phyloP scores from a whole-genome alignment of 306 rosid genomes.

The Parietaria judaica region DNA sequence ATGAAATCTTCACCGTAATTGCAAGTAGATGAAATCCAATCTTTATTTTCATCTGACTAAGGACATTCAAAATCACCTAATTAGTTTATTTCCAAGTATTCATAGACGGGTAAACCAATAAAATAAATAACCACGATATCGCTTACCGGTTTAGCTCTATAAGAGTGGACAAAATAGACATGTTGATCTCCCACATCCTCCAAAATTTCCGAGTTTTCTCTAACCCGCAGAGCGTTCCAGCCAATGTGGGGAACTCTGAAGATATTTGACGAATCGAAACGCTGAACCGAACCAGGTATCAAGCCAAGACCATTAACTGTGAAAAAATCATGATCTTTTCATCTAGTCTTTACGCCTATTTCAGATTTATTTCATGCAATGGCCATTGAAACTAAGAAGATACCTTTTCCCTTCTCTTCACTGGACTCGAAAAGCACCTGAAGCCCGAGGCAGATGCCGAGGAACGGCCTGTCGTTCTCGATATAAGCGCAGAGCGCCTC shows the following conservation, averaged over 20 bases:
- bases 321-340: slow-evolving; percentile 22
- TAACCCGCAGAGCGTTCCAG: slow-evolving; percentile 81
- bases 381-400: slow-evolving; percentile 14
- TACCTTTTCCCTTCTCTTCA: slow-evolving; percentile 86
- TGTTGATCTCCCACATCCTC: slow-evolving; percentile 73
- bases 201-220: slow-evolving; percentile 60
- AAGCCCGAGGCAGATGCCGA: slow-evolving; percentile 97
- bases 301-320: slow-evolving; percentile 92
- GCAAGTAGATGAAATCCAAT: slow-evolving; percentile 88
- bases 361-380: not conserved
- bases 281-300: slow-evolving; percentile 86
- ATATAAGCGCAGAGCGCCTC: slow-evolving; percentile 83
- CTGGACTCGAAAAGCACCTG: slow-evolving; percentile 92
- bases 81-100: slow-evolving; percentile 5
- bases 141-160: slow-evolving; percentile 71
- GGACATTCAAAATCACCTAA: slow-evolving; percentile 6
- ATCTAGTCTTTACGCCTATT: too few species aligned
- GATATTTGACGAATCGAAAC: slow-evolving; percentile 86
- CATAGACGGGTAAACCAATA: not conserved
- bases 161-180: slow-evolving; percentile 92
- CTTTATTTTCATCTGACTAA: slow-evolving; percentile 82
- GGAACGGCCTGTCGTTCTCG: slow-evolving; percentile 73
- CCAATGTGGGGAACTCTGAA: slow-evolving; percentile 94
- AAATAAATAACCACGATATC: not conserved
- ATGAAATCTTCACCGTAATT: slow-evolving; percentile 81